A percentile compares a stretch with the other conserved stretches of the same genome.
Conservation (phyloP, 441 rosid species). For the Pelargonium myrrhifolium region DNA sequence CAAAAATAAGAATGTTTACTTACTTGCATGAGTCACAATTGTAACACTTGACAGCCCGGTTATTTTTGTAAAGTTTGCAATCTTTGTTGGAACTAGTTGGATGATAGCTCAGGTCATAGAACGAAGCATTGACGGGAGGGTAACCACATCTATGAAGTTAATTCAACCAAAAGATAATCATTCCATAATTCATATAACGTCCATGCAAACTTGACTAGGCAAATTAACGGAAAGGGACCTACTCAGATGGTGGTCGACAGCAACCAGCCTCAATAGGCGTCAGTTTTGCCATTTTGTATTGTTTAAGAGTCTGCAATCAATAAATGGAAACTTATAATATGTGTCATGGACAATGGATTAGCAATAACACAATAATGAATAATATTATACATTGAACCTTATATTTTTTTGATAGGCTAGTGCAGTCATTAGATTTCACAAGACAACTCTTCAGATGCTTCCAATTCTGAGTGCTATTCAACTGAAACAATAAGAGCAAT, state of each 20-base stretch:
- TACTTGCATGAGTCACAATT: slow-evolving; percentile 78
- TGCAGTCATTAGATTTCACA: slow-evolving; percentile 76
- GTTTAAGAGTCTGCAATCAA: slow-evolving; percentile 50
- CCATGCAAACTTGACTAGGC: background rate
- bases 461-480: slow-evolving; percentile 67
- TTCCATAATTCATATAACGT: too few species aligned
- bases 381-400: slow-evolving; percentile 38
- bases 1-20: slow-evolving; percentile 32
- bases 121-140: slow-evolving; percentile 62
- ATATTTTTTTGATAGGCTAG: slow-evolving; percentile 51
- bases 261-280: slow-evolving; percentile 89
- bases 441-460: slow-evolving; percentile 75
- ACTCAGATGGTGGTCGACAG: slow-evolving; percentile 91
- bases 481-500: slow-evolving; percentile 31
- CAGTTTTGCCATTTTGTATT: slow-evolving; percentile 58
- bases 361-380: background rate
- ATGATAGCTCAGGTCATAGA: slow-evolving; percentile 81
- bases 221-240: slow-evolving; percentile 24
- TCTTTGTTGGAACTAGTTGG: slow-evolving; percentile 68
- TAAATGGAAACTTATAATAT: slow-evolving; percentile 17
- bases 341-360: slow-evolving; percentile 9
- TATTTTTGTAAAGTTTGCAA: slow-evolving; percentile 72
- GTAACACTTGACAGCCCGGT: slow-evolving; percentile 64
- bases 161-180: slow-evolving; percentile 10
- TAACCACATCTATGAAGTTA: slow-evolving; percentile 59